Conservation (phyloP, 2,329 filamentous ascomycete species). For the Annulohypoxylon truncatum region DNA sequence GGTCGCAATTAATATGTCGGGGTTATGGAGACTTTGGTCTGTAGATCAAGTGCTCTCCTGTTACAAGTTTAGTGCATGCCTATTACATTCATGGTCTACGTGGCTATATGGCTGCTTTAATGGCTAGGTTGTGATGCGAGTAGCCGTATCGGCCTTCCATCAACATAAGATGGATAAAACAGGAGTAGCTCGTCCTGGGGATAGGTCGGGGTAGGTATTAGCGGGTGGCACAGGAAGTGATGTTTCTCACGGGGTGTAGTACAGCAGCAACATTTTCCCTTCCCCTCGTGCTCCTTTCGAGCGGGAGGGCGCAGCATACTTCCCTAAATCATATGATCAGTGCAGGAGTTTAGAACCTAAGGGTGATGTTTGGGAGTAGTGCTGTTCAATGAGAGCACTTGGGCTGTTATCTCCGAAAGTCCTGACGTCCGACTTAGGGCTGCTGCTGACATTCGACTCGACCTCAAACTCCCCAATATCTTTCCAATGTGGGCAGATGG, state of each 20-base stretch:
- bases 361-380: not conserved
- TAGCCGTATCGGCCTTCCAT: not conserved
- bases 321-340: constrained; percentile 25
- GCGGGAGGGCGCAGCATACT: not conserved
- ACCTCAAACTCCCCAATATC: constrained; percentile 5
- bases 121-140: not conserved
- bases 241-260: constrained; percentile 1
- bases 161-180: constrained; percentile 1
- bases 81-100: not conserved
- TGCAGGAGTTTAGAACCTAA: not conserved
- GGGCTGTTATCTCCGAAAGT: constrained; percentile 24
- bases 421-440: not conserved
- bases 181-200: not conserved
- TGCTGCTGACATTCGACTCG: constrained; percentile 14
- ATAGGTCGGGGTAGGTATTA: not conserved
- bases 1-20: constrained; percentile 8
- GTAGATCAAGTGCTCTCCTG: constrained; percentile 2
- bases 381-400: constrained; percentile 11
- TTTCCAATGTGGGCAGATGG: constrained; percentile 28
- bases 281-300: not conserved
- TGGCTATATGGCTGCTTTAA: constrained; percentile 6
- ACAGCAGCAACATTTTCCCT: not conserved
- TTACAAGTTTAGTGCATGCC: not conserved
- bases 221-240: not conserved
- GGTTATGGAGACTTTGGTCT: not conserved